Evolutionary conservation across 2,329 filamentous ascomycete species (phyloP).

Genomic region (Penicillium sp.): DNA sequence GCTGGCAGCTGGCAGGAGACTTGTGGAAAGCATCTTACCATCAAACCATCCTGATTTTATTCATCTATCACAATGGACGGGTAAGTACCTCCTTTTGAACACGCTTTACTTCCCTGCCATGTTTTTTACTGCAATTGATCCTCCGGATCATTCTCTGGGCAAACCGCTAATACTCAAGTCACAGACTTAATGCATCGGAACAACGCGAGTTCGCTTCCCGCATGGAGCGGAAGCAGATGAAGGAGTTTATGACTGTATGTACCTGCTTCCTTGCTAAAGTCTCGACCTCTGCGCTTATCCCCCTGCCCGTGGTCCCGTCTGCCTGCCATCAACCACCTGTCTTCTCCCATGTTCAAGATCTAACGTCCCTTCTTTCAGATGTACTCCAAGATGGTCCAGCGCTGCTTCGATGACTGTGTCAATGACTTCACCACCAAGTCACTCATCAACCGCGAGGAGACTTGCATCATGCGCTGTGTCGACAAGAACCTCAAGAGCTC

Average conservation of each 20-base stretch:
- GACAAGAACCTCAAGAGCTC: conserved; percentile 93
- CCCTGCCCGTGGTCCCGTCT: background rate
- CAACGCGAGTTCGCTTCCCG: conserved; percentile 90
- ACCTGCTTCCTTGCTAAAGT: background rate
- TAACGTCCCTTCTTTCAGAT: conserved; percentile 47
- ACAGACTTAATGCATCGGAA: conserved; percentile 70
- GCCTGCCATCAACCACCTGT: background rate
- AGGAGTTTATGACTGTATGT: conserved; percentile 95
- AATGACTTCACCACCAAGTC: conserved; percentile 99
- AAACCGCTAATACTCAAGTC: conserved; percentile 2
- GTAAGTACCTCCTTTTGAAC: conserved; percentile 20
- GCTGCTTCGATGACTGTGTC: conserved; percentile 94
- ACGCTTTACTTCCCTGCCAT: background rate
- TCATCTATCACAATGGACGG: conserved; percentile 34
- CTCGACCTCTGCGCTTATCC: background rate
- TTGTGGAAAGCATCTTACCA: conserved; percentile 6
- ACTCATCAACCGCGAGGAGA: conserved; percentile 79
- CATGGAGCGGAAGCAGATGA: conserved; percentile 98
- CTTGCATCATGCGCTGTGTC: conserved; percentile 91
- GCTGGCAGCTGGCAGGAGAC: conserved; percentile 1
- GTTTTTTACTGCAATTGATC: background rate
- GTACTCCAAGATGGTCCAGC: conserved; percentile 59
- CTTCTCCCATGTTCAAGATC: background rate
- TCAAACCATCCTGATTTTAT: background rate
- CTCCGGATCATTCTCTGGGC: conserved; percentile 3